phyloP scores from a whole-genome alignment of 106 monocot species.

The Allium fistulosum region DNA sequence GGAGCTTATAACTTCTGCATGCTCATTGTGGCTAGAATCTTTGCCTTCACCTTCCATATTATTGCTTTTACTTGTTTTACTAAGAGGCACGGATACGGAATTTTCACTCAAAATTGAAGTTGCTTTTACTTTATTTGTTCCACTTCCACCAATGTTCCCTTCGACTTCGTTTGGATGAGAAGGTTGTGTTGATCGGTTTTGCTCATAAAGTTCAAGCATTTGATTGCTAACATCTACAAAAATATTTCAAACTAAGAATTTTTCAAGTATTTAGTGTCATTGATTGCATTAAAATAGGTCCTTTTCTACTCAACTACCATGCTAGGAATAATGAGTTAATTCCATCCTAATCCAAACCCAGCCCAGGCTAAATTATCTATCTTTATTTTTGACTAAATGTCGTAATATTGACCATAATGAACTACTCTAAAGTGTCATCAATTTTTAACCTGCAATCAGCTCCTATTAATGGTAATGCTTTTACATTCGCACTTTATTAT shows the following conservation, averaged over 20 bases:
- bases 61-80: background rate
- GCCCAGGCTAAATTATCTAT: too few species aligned
- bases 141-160: constrained; percentile 23
- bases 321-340: too few species aligned
- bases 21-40: background rate
- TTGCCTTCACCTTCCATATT: constrained; percentile 11
- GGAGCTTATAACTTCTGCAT: constrained; percentile 11
- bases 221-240: constrained; percentile 72
- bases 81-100: background rate
- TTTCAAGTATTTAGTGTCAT: background rate
- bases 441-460: too few species aligned
- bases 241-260: constrained; percentile 1
- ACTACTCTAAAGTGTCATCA: too few species aligned
- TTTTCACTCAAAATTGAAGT: constrained; percentile 21
- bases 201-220: constrained; percentile 69
- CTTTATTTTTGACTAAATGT: too few species aligned
- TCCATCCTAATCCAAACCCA: too few species aligned
- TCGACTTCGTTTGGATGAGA: constrained; percentile 41
- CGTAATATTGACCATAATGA: too few species aligned
- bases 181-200: constrained; percentile 32
- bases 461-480: too few species aligned
- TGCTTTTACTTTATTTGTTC: constrained; percentile 1
- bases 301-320: too few species aligned
- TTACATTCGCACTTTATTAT: too few species aligned
- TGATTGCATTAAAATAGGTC: too few species aligned